Evolutionary conservation across 176 grass and related monocot species (phyloP).

Genomic region (Stipa capillata): DNA sequence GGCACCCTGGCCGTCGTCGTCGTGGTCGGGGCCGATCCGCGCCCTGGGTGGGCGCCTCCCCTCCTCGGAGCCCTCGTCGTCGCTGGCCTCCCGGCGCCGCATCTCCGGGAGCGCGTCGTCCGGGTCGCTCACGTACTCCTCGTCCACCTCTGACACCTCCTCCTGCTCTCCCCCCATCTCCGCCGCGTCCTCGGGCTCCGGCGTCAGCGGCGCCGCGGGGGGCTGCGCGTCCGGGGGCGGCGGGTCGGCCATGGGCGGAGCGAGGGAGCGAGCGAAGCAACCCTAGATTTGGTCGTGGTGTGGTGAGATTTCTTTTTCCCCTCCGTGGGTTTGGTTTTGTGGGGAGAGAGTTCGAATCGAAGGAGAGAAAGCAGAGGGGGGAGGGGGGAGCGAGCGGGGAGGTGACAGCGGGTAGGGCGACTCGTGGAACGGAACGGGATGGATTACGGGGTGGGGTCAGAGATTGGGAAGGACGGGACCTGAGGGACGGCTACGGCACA

Average conservation of each 20-base stretch:
- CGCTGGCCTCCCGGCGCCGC: slow-evolving; percentile 83
- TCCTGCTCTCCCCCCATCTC: neutral
- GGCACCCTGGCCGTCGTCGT: slow-evolving; percentile 71
- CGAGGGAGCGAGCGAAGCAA: slow-evolving; percentile 12
- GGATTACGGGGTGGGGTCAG: slow-evolving; percentile 5
- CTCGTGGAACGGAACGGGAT: slow-evolving; percentile 10
- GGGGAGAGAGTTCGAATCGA: slow-evolving; percentile 23
- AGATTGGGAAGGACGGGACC: no score
- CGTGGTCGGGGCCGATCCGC: slow-evolving; percentile 53
- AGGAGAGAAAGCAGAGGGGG: neutral
- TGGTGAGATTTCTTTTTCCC: slow-evolving; percentile 9
- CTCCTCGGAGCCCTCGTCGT: slow-evolving; percentile 78
- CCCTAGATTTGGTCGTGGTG: slow-evolving; percentile 46
- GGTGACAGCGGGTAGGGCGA: neutral
- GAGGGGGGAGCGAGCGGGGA: neutral
- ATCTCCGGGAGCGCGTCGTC: slow-evolving; percentile 69
- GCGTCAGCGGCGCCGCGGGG: slow-evolving; percentile 6
- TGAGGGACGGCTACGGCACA: no score
- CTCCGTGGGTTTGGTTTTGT: slow-evolving; percentile 5
- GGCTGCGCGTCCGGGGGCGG: slow-evolving; percentile 6
- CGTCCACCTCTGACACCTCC: slow-evolving; percentile 13
- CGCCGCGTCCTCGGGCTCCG: slow-evolving; percentile 32
- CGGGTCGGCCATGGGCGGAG: slow-evolving; percentile 37
- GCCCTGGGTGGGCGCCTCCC: slow-evolving; percentile 24
- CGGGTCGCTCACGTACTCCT: slow-evolving; percentile 86